Base-by-base conservation (phyloP, 1,284 basidiomycete species). In the Spongiforma sp. region DNA sequence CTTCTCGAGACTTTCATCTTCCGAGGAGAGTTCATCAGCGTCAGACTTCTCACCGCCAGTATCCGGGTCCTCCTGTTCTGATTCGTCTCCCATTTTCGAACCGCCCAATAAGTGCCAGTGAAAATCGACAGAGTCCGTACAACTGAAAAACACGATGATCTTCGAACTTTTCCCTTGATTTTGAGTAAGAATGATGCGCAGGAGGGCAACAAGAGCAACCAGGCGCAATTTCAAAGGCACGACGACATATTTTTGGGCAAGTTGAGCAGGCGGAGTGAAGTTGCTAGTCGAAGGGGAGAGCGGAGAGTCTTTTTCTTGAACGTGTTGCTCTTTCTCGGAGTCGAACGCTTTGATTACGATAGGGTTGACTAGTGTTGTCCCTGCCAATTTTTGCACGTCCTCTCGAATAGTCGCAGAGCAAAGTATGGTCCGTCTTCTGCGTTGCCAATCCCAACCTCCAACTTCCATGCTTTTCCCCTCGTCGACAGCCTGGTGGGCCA, bases 341-440 rank as follows among this genome's bases (percentile, higher is more conserved):
- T 86, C 83, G 1, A 84, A 82, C 21, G 89, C 88, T 75, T 91
- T 93, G 74, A 94, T 85, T 76, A 94, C 85, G 60, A 93, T 78
- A 4, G 92, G 93, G 60, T 88, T 82, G 34, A 83, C 80, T 39
- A 99, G 82, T 2, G 94, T 86, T 37, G 88, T 89, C 9, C 95
- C 96, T 0, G 96, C 95, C 28, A 99, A 82, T 69, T 94, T 93
- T 77, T 99, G 94, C 5, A 99, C 96, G 69, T 95, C 95, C 69
- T 98, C 96, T 61, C 93, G 87, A 48, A 99, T 95, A 0, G 98
- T 99, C 6, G 98, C 98, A 11, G 96, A 98, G 83, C 98, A 99
- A 17, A 99, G 85, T 21, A 99, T 84, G 1, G 95, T 97, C 69
- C 94, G 84, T 69, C 93, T 82, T 58, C 86, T 82, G 50, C 86